Evolutionary conservation across 2,329 filamentous ascomycete genomes (phyloP), one percentile per base, ranked within the genome.

Genomic region (Fonsecaea monophora): DNA sequence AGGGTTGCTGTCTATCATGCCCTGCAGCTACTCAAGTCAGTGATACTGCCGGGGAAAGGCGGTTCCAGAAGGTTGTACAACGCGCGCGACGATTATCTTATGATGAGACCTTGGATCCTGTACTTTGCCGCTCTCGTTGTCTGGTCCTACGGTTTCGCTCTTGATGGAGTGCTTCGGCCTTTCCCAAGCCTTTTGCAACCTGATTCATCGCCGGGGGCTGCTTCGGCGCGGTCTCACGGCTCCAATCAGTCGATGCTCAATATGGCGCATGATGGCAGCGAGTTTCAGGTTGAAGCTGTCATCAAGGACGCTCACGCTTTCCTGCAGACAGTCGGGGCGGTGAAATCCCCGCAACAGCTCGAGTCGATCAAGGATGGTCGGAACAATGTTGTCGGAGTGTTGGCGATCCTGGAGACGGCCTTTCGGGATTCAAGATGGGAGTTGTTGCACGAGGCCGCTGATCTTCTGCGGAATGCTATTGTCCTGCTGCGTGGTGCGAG

Each of bases 91-190:
- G 95, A 99, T 74, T 90, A 93, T 61, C 84, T 97, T 2, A 85
- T 98, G 67, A 96, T 98, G 75, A 85, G 95, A n/a, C 92, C 94
- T 0, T 98, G 95, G 94, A 92, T 97, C 13, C 83, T 98, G 60
- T 99, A 97, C 79, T 96, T 96, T 75, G 92, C 95, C 0, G 89
- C 89, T 0, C 84, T 98, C 13, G 92, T 97, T 25, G 91, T 98
- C 1, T 98, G 94, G 94, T 92, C 88, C 65, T 98, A 97, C 74
- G 94, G 93, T 2, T 97, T 89, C 75, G 93, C 94, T 0, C 81
- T 96, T 32, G 94, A 98, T 73, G 94, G 94, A 0, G 86, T 92
- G 0, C 86, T 91, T 63, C 80, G 84, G 7, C 79, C 78, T 4
- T 76, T 80, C 4, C 72, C 79, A 10, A 77, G 61, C 37, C 58